Evolutionary conservation across 257 asterid species (phyloP).

Genomic region (Nyctanthes arbortristis): DNA sequence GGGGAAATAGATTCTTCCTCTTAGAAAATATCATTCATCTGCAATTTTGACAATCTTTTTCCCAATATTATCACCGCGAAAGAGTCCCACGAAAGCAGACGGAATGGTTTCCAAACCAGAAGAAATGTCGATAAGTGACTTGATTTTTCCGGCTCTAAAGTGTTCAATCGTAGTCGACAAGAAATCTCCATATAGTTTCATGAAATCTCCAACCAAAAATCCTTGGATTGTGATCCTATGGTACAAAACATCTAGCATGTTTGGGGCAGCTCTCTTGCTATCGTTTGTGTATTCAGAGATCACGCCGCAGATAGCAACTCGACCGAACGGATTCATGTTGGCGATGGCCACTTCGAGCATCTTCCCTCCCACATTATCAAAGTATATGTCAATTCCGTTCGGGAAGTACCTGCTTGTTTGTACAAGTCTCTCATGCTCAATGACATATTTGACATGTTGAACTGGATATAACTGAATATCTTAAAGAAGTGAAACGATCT

Average conservation of each 20-base stretch:
- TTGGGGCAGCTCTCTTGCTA: no score
- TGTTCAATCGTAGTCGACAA: slow-evolving; percentile 41
- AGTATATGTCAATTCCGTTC: slow-evolving; percentile 72
- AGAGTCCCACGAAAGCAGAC: slow-evolving; percentile 51
- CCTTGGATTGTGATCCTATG: slow-evolving; percentile 65
- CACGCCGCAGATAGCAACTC: slow-evolving; percentile 77
- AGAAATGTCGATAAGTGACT: slow-evolving; percentile 53
- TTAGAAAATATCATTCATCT: slow-evolving; percentile 40
- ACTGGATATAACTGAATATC: background rate
- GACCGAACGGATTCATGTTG: slow-evolving; percentile 64
- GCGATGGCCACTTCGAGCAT: slow-evolving; percentile 66
- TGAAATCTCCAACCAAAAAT: slow-evolving; percentile 50
- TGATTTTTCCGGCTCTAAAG: slow-evolving; percentile 43
- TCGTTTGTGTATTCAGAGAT: no score
- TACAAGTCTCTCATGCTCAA: background rate
- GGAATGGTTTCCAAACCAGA: slow-evolving; percentile 60
- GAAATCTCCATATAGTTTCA: slow-evolving; percentile 43
- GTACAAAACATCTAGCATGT: slow-evolving; percentile 57
- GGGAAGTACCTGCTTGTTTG: slow-evolving; percentile 51
- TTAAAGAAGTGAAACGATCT: background rate
- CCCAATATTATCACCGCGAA: slow-evolving; percentile 53
- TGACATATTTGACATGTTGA: background rate
- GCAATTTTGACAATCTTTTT: no score
- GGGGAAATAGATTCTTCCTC: no score
- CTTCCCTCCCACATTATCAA: slow-evolving; percentile 75